Conservation (phyloP, 2,329 filamentous ascomycete species). For the Dactylellina sp. region DNA sequence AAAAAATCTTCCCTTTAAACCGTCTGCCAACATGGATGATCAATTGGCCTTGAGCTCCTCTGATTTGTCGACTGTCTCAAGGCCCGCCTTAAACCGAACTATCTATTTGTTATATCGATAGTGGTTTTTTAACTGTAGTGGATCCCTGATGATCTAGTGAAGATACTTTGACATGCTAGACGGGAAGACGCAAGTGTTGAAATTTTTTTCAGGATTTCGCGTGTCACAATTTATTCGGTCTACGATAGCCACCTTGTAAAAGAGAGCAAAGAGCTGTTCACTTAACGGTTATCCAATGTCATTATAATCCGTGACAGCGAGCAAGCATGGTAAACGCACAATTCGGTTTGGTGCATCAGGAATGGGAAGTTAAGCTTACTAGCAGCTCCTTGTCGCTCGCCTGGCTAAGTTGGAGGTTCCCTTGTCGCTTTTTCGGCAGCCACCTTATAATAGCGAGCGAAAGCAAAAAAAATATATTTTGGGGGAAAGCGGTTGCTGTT, state of each 20-base stretch:
- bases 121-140: slow-evolving; percentile 38
- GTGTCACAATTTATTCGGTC: slow-evolving; percentile 32
- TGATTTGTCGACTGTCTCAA: slow-evolving; percentile 29
- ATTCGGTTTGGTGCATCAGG: slow-evolving; percentile 42
- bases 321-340: slow-evolving; percentile 21
- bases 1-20: slow-evolving; percentile 19
- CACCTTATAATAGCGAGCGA: slow-evolving; percentile 36
- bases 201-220: slow-evolving; percentile 13
- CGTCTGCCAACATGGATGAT: slow-evolving; percentile 49
- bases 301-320: slow-evolving; percentile 30
- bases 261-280: not conserved
- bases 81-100: slow-evolving; percentile 55
- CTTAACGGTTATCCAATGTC: slow-evolving; percentile 15
- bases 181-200: slow-evolving; percentile 3
- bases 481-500: slow-evolving; percentile 30
- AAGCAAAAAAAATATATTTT: not conserved
- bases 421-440: slow-evolving; percentile 57
- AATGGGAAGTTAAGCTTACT: slow-evolving; percentile 38
- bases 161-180: slow-evolving; percentile 7
- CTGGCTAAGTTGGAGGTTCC: slow-evolving; percentile 56
- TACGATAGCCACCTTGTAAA: slow-evolving; percentile 3
- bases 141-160: slow-evolving; percentile 30
- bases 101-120: slow-evolving; percentile 11
- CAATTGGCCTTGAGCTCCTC: slow-evolving; percentile 54
- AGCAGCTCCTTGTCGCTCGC: slow-evolving; percentile 55